Conservation (phyloP, 2,329 filamentous ascomycete genomes). For the Orbilia javanica region DNA sequence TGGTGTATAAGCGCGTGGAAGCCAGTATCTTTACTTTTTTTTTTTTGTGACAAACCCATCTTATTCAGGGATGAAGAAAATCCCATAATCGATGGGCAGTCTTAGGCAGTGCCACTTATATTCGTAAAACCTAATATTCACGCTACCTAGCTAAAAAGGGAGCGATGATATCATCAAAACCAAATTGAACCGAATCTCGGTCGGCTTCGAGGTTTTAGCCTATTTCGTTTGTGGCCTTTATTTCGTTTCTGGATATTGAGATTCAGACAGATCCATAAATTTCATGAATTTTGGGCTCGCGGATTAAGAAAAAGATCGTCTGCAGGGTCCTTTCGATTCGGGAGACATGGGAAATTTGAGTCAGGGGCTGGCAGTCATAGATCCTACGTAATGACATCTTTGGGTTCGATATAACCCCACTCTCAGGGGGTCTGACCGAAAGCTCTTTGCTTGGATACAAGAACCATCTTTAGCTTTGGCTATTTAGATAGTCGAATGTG, state of each 20-base stretch:
- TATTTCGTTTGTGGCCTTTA: not conserved
- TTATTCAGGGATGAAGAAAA: not conserved
- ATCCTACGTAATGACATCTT: not conserved
- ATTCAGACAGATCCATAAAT: not conserved
- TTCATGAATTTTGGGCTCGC: too few relatives aligned
- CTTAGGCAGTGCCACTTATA: conserved; percentile 25
- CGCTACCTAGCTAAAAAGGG: not conserved
- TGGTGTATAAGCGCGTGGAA: not conserved
- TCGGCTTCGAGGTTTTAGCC: not conserved
- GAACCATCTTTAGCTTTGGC: too few relatives aligned
- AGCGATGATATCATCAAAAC: conserved; percentile 15
- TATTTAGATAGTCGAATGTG: too few relatives aligned
- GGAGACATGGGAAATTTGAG: not conserved
- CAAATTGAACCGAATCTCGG: not conserved
- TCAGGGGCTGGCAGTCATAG: not conserved
- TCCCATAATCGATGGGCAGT: not conserved
- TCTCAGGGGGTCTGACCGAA: not conserved
- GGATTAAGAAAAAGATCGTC: not conserved
- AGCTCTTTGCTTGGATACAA: too few relatives aligned
- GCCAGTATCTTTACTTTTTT: not conserved
- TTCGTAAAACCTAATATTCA: conserved; percentile 20
- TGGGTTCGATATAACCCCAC: not conserved
- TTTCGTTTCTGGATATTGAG: not conserved
- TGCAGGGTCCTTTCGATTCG: not conserved
- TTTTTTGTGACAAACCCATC: not conserved